phyloP scores from a whole-genome alignment of 2,329 filamentous ascomycete species.

The Phyllosticta citriasiana region DNA sequence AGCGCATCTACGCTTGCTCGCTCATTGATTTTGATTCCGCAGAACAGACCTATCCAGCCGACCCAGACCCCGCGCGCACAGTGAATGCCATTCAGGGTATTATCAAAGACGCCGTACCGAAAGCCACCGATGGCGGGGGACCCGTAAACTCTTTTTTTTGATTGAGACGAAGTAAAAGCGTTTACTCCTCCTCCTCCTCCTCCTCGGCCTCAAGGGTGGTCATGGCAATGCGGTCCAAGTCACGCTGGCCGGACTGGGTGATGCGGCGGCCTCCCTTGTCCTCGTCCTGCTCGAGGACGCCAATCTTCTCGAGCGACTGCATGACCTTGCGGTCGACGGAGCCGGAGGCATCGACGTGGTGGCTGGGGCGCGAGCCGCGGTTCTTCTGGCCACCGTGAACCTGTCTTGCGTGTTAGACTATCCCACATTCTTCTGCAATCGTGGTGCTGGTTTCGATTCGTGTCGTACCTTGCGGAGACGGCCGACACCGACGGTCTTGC shows the following conservation, averaged over 20 bases:
- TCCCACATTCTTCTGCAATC: not conserved
- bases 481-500: constrained; percentile 98
- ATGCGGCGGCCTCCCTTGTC: constrained; percentile 98
- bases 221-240: constrained; percentile 71
- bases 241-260: constrained; percentile 95
- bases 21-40: not conserved
- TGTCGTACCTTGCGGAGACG: constrained; percentile 67
- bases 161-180: not conserved
- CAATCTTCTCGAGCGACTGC: constrained; percentile 98
- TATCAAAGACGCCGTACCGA: not conserved
- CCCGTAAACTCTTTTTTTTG: constrained; percentile 1
- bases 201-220: constrained; percentile 42
- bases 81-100: not conserved
- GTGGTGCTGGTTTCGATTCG: not conserved
- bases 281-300: constrained; percentile 94
- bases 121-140: not conserved
- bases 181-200: constrained; percentile 34
- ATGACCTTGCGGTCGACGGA: constrained; percentile 95
- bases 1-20: not conserved
- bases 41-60: not conserved
- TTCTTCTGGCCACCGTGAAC: constrained; percentile 89
- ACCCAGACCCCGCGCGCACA: not conserved
- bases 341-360: constrained; percentile 93
- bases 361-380: constrained; percentile 80
- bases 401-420: not conserved